These are phyloP conservation scores for Theobroma grandiflorum DNA, from an alignment of 441 rosid species.

Conservation along the genomic window DNA sequence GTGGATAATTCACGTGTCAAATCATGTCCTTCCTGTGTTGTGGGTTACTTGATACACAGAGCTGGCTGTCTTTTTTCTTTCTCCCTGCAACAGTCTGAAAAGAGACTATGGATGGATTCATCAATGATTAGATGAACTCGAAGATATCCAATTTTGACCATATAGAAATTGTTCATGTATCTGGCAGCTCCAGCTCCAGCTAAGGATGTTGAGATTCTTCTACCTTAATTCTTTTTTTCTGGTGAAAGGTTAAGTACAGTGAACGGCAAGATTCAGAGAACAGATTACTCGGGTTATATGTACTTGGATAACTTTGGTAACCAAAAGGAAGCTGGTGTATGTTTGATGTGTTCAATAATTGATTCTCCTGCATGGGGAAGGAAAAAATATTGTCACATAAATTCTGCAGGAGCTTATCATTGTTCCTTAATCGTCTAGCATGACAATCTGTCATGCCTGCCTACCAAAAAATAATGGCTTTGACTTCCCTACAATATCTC, in stretches of 20 bases:
- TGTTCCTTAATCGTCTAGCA: neutral
- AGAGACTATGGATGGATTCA: neutral
- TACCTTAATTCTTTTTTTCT: too few relatives aligned
- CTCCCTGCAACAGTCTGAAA: neutral
- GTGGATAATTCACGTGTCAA: neutral
- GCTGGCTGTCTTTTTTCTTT: neutral
- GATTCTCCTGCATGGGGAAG: neutral
- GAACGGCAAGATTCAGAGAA: slow-evolving; percentile 13
- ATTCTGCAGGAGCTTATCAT: neutral
- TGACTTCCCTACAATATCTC: neutral
- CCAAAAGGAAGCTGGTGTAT: neutral
- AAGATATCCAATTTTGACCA: neutral
- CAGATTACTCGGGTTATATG: neutral
- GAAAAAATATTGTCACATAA: neutral
- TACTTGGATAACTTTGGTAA: neutral
- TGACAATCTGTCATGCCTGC: slow-evolving; percentile 1
- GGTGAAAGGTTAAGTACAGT: neutral
- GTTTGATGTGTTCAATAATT: neutral
- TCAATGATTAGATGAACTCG: neutral
- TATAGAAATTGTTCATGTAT: neutral
- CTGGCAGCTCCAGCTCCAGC: neutral
- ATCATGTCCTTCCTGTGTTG: neutral
- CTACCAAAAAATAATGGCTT: neutral
- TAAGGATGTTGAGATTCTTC: slow-evolving; percentile 17
- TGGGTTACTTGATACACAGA: neutral